Evolutionary conservation across 2,329 filamentous ascomycete genomes (phyloP).

Genomic region (Aspergillus novoparasiticus): DNA sequence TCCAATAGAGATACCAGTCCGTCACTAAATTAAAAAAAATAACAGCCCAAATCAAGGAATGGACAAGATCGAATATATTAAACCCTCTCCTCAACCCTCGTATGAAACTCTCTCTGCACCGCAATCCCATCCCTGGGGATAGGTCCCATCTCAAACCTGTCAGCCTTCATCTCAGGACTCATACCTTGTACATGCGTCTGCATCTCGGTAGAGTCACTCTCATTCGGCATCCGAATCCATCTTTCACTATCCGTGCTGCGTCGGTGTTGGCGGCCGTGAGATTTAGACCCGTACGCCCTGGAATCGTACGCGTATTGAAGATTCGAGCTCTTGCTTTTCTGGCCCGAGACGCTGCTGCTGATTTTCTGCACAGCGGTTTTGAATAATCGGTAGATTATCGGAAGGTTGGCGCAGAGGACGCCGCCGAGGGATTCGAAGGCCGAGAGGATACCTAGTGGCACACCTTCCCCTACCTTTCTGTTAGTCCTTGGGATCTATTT

Average conservation of each 20-base stretch:
- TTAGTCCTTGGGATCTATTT: neutral
- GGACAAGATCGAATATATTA: neutral
- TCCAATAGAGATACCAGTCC: neutral
- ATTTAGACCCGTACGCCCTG: neutral
- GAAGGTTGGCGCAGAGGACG: conserved; percentile 12
- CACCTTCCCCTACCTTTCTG: conserved; percentile 5
- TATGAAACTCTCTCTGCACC: neutral
- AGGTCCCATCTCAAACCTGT: neutral
- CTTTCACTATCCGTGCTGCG: conserved; percentile 1
- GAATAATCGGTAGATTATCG: conserved; percentile 14
- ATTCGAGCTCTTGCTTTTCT: neutral
- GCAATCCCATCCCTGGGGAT: neutral
- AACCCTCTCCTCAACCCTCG: neutral
- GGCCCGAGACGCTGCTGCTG: conserved; percentile 1
- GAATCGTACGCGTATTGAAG: conserved; percentile 7
- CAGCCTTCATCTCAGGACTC: neutral
- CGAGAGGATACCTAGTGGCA: conserved; percentile 3
- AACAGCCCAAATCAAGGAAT: neutral
- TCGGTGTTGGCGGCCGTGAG: neutral
- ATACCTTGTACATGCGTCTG: neutral
- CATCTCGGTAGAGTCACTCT: neutral
- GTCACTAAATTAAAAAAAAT: neutral
- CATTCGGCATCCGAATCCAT: conserved; percentile 9
- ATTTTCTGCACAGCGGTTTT: conserved; percentile 7
- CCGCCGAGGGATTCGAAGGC: conserved; percentile 9